Conservation (phyloP, 1,139 yeast genomes). For the Lodderomyces parapsilosis region DNA sequence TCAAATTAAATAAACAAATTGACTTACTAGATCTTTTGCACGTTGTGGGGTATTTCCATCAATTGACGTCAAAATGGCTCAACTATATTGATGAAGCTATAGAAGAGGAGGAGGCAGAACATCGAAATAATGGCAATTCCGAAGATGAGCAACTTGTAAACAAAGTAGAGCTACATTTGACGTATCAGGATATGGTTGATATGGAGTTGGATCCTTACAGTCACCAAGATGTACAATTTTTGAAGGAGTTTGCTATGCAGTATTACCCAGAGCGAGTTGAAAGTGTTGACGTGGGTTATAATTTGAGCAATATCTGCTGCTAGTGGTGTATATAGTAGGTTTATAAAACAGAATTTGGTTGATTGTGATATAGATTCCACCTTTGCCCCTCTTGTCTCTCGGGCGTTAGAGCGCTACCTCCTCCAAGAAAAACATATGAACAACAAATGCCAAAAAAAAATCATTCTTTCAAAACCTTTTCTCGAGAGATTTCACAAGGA, state of each 20-base stretch:
- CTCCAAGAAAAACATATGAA: too few relatives aligned
- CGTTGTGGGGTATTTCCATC: conserved; percentile 57
- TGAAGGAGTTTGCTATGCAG: conserved; percentile 48
- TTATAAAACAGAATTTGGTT: too few relatives aligned
- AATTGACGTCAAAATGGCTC: conserved; percentile 47
- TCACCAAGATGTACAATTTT: conserved; percentile 54
- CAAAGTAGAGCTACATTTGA: conserved; percentile 36
- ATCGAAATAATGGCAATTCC: background rate
- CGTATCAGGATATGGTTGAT: conserved; percentile 58
- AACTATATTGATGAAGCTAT: conserved; percentile 37
- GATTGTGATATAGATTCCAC: too few relatives aligned
- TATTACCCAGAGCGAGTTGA: conserved; percentile 49
- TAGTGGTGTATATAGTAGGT: too few relatives aligned
- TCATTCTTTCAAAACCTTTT: too few relatives aligned
- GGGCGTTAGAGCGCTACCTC: too few relatives aligned
- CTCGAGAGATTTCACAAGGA: too few relatives aligned
- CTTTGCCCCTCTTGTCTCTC: too few relatives aligned
- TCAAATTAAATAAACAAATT: conserved; percentile 4
- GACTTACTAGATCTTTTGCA: conserved; percentile 22
- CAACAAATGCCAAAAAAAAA: too few relatives aligned
- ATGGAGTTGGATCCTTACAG: conserved; percentile 79
- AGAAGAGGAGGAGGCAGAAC: conserved; percentile 25
- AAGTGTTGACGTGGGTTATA: conserved; percentile 34
- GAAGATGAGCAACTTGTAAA: conserved; percentile 9
- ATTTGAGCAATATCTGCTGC: conserved; percentile 33